Conservation (phyloP, 2,329 filamentous ascomycete genomes). For the Salinomyces thailandicus region DNA sequence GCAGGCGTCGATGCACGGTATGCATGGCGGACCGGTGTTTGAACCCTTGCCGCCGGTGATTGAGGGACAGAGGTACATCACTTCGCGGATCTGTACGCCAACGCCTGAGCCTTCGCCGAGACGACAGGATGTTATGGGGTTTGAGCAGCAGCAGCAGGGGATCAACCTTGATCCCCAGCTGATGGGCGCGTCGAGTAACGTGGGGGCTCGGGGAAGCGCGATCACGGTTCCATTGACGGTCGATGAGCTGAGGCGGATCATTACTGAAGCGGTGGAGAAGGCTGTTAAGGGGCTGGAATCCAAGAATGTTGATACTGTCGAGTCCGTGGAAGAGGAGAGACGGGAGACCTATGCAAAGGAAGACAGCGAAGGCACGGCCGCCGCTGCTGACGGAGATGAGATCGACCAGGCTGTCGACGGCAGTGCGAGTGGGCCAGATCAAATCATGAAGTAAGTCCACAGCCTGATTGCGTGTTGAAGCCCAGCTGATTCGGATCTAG, state of each 20-base stretch:
- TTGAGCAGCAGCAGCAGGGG: conserved; percentile 2
- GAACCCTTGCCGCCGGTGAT: conserved; percentile 4
- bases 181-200: not conserved
- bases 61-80: conserved; percentile 6
- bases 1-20: not conserved
- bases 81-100: conserved; percentile 14
- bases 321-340: not conserved
- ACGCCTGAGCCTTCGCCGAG: not conserved
- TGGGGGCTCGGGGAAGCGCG: not conserved
- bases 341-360: too few relatives aligned
- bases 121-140: not conserved
- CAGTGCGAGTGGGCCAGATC: too few relatives aligned
- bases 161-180: conserved; percentile 8
- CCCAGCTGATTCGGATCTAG: too few relatives aligned
- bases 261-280: conserved; percentile 9
- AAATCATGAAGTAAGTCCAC: too few relatives aligned
- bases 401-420: not conserved
- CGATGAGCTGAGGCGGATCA: conserved; percentile 9
- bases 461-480: too few relatives aligned
- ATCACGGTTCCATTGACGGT: conserved; percentile 7
- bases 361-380: too few relatives aligned
- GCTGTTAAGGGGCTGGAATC: conserved; percentile 2
- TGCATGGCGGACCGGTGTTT: conserved; percentile 1
- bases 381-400: too few relatives aligned
- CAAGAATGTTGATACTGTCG: not conserved